These are phyloP conservation scores for Colletotrichum sp. DNA, from an alignment of 2,329 filamentous ascomycete species.

Conservation along the genomic window DNA sequence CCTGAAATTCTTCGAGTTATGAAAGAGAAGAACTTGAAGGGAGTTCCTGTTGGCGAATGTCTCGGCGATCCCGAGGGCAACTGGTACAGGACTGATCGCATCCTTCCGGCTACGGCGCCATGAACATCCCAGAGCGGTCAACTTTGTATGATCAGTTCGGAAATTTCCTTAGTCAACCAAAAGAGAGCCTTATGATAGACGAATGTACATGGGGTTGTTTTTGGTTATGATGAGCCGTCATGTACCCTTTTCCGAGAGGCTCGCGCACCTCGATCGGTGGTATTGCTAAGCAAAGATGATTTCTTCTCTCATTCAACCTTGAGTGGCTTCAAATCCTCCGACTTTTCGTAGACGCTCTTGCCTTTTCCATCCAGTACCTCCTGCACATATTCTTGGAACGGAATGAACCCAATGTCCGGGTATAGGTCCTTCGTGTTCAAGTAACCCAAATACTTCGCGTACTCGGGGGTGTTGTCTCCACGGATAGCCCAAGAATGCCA, in stretches of 20 bases:
- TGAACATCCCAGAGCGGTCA: neutral
- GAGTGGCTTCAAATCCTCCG: neutral
- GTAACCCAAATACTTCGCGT: neutral
- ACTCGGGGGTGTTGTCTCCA: neutral
- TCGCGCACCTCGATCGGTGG: neutral
- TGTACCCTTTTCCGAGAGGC: neutral
- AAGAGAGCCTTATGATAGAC: neutral
- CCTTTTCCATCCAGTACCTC: neutral
- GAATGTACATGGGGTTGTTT: neutral
- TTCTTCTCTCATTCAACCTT: neutral
- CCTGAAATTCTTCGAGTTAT: neutral
- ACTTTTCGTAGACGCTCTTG: neutral
- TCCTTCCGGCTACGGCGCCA: neutral
- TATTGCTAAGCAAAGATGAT: neutral
- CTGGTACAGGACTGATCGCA: slow-evolving; percentile 41
- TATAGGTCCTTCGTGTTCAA: neutral
- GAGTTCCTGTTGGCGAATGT: slow-evolving; percentile 50
- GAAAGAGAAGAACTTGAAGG: slow-evolving; percentile 27
- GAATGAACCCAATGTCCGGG: neutral
- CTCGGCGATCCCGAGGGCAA: slow-evolving; percentile 46
- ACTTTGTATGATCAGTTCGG: neutral
- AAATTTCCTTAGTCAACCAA: neutral
- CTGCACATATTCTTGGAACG: neutral
- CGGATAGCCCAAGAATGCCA: neutral
- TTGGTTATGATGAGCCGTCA: neutral